phyloP scores from a whole-genome alignment of 148 eudicot species.

The Heliosperma pusillum region DNA sequence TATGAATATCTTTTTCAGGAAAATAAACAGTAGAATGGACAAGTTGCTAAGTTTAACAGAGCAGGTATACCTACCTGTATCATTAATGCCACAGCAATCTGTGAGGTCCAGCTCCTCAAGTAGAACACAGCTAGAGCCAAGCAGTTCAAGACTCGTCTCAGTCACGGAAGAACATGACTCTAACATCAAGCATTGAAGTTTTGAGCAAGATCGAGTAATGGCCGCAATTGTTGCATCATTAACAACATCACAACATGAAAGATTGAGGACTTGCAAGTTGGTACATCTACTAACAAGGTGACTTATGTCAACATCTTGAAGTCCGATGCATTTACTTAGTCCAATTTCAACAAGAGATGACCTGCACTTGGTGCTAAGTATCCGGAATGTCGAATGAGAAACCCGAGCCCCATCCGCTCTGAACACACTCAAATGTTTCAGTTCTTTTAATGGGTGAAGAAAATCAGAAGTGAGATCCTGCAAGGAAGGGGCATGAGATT shows the following conservation, averaged over 20 bases:
- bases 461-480: slow-evolving; percentile 64
- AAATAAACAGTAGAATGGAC: too few relatives aligned
- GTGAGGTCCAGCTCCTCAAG: slow-evolving; percentile 82
- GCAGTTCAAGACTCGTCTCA: slow-evolving; percentile 48
- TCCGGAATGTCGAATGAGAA: slow-evolving; percentile 35
- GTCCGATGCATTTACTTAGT: slow-evolving; percentile 70
- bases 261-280: slow-evolving; percentile 48
- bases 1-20: too few relatives aligned
- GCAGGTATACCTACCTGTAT: slow-evolving; percentile 38
- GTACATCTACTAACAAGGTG: slow-evolving; percentile 44
- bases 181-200: slow-evolving; percentile 49
- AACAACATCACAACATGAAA: slow-evolving; percentile 62
- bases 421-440: slow-evolving; percentile 40
- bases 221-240: slow-evolving; percentile 61
- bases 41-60: background rate
- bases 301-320: slow-evolving; percentile 42
- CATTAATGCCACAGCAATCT: slow-evolving; percentile 64
- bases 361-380: slow-evolving; percentile 39
- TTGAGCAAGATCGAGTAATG: slow-evolving; percentile 44
- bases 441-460: slow-evolving; percentile 34
- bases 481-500: background rate
- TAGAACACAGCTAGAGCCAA: slow-evolving; percentile 43
- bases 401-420: slow-evolving; percentile 66
- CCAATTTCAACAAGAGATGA: slow-evolving; percentile 48
- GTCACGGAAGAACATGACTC: slow-evolving; percentile 65